Conservation (phyloP, 2,329 filamentous ascomycete species). For the Pseudogymnoascus pannorum region DNA sequence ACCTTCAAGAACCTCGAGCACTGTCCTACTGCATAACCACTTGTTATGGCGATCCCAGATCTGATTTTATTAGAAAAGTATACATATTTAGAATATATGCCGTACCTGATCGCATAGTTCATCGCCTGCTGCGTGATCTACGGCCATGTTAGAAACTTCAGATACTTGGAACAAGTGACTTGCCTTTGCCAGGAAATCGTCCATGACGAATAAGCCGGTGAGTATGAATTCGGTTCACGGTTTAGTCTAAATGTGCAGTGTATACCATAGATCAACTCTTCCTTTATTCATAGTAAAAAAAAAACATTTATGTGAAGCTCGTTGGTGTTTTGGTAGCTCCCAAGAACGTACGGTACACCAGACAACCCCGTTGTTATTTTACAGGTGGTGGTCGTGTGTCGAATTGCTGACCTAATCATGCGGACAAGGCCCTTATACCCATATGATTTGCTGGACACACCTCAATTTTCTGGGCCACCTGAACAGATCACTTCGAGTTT, state of each 20-base stretch:
- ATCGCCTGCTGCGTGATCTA: constrained; percentile 54
- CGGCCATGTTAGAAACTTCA: constrained; percentile 9
- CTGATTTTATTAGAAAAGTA: constrained; percentile 25
- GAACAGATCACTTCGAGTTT: constrained; percentile 2
- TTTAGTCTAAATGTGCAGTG: not conserved
- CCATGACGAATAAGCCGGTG: constrained; percentile 19
- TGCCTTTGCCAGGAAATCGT: constrained; percentile 51
- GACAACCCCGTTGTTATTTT: constrained; percentile 5
- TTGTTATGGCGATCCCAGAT: constrained; percentile 79
- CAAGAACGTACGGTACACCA: not conserved
- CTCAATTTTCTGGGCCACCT: constrained; percentile 7
- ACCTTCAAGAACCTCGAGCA: constrained; percentile 69
- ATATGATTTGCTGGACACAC: constrained; percentile 6
- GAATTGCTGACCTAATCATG: not conserved
- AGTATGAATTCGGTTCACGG: not conserved
- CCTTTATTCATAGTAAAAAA: constrained; percentile 7
- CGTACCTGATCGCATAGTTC: constrained; percentile 71
- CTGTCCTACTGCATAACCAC: constrained; percentile 76
- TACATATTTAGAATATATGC: not conserved
- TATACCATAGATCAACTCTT: not conserved
- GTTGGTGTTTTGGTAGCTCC: constrained; percentile 1
- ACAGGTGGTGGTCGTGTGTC: not conserved
- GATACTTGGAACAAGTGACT: constrained; percentile 10
- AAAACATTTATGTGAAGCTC: not conserved
- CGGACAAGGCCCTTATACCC: not conserved